phyloP scores from a whole-genome alignment of 2,329 filamentous ascomycete genomes.

The Diplodia sapinea region DNA sequence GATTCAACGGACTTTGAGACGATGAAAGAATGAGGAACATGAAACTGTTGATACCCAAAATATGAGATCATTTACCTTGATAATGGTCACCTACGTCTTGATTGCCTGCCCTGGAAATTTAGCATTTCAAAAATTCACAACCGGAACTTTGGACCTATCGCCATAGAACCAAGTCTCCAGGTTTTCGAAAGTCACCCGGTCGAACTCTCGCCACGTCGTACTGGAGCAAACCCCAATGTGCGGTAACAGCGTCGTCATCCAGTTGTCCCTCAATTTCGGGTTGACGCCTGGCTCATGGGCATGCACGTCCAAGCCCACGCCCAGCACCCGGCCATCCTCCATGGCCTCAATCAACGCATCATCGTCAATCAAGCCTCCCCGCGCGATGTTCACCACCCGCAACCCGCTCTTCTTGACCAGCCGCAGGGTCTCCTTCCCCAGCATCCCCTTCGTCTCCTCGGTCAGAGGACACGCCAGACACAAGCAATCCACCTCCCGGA shows the following conservation, averaged over 20 bases:
- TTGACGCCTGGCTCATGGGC: constrained; percentile 63
- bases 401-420: constrained; percentile 62
- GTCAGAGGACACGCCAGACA: constrained; percentile 61
- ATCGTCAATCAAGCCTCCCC: constrained; percentile 64
- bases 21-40: not conserved
- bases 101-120: not conserved
- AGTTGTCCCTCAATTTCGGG: constrained; percentile 55
- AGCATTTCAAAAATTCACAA: constrained; percentile 4
- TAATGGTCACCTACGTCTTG: not conserved
- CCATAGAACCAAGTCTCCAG: constrained; percentile 19
- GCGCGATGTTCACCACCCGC: constrained; percentile 63
- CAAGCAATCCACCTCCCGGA: constrained; percentile 60
- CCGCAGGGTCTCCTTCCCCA: constrained; percentile 57
- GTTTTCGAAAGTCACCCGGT: constrained; percentile 4
- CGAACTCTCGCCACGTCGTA: constrained; percentile 7
- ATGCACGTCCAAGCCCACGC: constrained; percentile 63
- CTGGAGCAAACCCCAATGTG: constrained; percentile 55
- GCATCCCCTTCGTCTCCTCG: constrained; percentile 59
- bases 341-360: constrained; percentile 60
- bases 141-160: constrained; percentile 14
- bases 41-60: constrained; percentile 17
- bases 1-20: constrained; percentile 16
- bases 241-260: constrained; percentile 61
- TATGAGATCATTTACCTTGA: constrained; percentile 5
- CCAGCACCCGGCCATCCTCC: constrained; percentile 60